Evolutionary conservation across 768 basidiomycete species (phyloP).

Genomic region (Tylopilus subfusipes): DNA sequence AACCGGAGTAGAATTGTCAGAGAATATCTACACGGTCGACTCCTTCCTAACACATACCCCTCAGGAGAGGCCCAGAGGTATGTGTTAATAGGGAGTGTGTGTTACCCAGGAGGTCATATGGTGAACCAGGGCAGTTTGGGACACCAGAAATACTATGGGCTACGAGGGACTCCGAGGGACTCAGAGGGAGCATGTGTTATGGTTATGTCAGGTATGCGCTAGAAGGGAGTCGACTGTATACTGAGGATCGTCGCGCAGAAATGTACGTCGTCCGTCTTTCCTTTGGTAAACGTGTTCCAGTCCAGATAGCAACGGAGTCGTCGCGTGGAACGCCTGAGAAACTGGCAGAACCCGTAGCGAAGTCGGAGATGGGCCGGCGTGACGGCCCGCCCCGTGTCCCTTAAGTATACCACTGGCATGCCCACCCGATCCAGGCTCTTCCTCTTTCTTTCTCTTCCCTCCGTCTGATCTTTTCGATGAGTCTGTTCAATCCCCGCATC

Average conservation of each 20-base stretch:
- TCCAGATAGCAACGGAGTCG: not conserved
- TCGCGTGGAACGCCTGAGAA: conserved; percentile 10
- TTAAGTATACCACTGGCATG: not conserved
- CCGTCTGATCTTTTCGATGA: conserved; percentile 37
- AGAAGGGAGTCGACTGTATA: too few species aligned
- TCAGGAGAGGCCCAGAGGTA: too few species aligned
- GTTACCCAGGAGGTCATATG: too few species aligned
- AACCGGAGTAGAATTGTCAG: not conserved
- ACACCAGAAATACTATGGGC: too few species aligned
- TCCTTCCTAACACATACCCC: too few species aligned
- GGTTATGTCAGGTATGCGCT: too few species aligned
- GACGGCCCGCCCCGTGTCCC: conserved; percentile 8
- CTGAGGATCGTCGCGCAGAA: not conserved
- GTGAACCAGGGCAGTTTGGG: too few species aligned
- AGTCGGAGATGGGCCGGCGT: conserved; percentile 5
- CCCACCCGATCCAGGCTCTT: not conserved
- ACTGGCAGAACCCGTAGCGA: conserved; percentile 1
- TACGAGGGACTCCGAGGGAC: too few species aligned
- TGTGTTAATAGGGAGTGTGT: too few species aligned
- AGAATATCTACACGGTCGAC: too few species aligned
- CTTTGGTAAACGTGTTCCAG: not conserved
- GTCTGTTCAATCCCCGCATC: conserved; percentile 72
- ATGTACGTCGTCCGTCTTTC: not conserved
- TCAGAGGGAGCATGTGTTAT: too few species aligned
- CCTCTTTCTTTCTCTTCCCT: not conserved